phyloP scores from a whole-genome alignment of 1,284 basidiomycete species.

The Cutaneotrichosporon sp. region DNA sequence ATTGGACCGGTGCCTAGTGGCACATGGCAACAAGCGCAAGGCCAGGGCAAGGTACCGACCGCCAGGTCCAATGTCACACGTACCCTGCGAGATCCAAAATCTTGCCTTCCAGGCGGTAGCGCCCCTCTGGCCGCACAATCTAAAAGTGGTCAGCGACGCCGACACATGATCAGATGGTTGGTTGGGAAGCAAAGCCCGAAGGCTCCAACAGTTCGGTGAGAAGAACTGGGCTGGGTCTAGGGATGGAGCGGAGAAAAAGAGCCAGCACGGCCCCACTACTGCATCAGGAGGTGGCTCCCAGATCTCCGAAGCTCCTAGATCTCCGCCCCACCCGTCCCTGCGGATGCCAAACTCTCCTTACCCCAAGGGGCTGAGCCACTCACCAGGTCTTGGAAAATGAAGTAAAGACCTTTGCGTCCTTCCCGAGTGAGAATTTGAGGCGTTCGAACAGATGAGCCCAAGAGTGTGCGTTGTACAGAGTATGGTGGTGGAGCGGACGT shows the following conservation, averaged over 20 bases:
- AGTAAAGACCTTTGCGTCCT: conserved; percentile 22
- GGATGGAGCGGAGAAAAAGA: background rate
- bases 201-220: background rate
- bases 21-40: conserved; percentile 16
- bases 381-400: conserved; percentile 29
- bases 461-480: conserved; percentile 24
- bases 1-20: background rate
- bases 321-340: background rate
- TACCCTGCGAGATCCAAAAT: conserved; percentile 27
- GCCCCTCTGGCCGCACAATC: conserved; percentile 26
- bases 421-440: conserved; percentile 23
- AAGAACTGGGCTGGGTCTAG: background rate
- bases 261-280: too few relatives aligned
- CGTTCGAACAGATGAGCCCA: conserved; percentile 24
- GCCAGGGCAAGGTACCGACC: conserved; percentile 1
- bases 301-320: background rate
- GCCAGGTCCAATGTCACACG: conserved; percentile 9
- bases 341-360: background rate
- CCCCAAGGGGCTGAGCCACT: background rate
- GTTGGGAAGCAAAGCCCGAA: too few relatives aligned
- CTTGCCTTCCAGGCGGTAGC: conserved; percentile 25
- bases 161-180: background rate
- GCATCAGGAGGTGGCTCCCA: too few relatives aligned
- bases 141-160: conserved; percentile 12
- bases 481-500: conserved; percentile 24